A percentile compares a stretch with the other conserved stretches of the same genome.
Evolutionary conservation across 192 early-diverging fungal genomes (phyloP).

Genomic region (Rhizoclosmatium globosum): DNA sequence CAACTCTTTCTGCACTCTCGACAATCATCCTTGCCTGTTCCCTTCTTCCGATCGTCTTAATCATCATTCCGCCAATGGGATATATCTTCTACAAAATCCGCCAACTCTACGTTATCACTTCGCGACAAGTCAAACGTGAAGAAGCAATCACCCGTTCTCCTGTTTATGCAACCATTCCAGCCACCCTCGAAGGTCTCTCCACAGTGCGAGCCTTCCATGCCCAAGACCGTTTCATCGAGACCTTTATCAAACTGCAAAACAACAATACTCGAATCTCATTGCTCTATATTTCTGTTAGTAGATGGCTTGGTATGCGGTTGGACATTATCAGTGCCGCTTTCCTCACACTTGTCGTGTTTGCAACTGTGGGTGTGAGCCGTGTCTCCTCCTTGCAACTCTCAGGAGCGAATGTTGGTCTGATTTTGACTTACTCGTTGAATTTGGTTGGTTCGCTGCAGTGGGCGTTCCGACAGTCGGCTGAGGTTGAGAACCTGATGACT

Average conservation of each 20-base stretch:
- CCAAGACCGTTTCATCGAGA: slow-evolving; percentile 60
- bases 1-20: slow-evolving; percentile 64
- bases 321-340: slow-evolving; percentile 58
- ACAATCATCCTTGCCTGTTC: slow-evolving; percentile 66
- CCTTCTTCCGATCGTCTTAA: slow-evolving; percentile 69
- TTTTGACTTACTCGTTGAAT: slow-evolving; percentile 61
- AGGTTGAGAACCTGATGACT: slow-evolving; percentile 64
- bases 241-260: slow-evolving; percentile 65
- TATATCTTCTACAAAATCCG: slow-evolving; percentile 61
- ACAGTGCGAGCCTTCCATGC: slow-evolving; percentile 74
- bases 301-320: slow-evolving; percentile 66
- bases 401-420: slow-evolving; percentile 56
- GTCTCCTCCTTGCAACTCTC: slow-evolving; percentile 39
- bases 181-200: slow-evolving; percentile 73
- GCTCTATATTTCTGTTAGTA: slow-evolving; percentile 37
- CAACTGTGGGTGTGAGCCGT: slow-evolving; percentile 49
- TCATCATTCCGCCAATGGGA: slow-evolving; percentile 57
- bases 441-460: slow-evolving; percentile 60
- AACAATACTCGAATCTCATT: slow-evolving; percentile 67
- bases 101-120: slow-evolving; percentile 58
- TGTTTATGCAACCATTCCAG: slow-evolving; percentile 67
- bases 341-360: slow-evolving; percentile 53
- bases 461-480: slow-evolving; percentile 50
- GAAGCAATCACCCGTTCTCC: slow-evolving; percentile 74
- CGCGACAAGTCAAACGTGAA: slow-evolving; percentile 73